Percentiles rank a stretch among this genome's conserved stretches.
phyloP scores from a whole-genome alignment of 768 basidiomycete species.

The Suillus ampliporus region DNA sequence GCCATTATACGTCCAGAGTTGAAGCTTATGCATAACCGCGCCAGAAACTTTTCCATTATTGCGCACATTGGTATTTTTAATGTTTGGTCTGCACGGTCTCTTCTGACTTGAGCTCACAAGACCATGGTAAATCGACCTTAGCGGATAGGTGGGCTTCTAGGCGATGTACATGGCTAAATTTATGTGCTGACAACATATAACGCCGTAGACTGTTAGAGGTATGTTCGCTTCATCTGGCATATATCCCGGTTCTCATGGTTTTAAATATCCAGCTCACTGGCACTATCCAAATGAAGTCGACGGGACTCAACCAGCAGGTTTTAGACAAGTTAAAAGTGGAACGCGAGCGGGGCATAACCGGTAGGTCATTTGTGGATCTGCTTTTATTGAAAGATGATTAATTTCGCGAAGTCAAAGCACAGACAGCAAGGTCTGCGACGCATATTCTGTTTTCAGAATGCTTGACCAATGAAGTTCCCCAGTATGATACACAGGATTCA shows the following conservation, averaged over 20 bases:
- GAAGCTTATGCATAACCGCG: background rate
- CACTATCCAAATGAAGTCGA: constrained; percentile 72
- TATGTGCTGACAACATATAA: constrained; percentile 11
- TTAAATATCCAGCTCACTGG: constrained; percentile 71
- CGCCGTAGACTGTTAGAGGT: constrained; percentile 75
- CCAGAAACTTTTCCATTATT: constrained; percentile 93
- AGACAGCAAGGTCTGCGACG: constrained; percentile 76
- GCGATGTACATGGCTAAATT: background rate
- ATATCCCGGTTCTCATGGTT: background rate
- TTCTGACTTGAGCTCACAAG: constrained; percentile 41
- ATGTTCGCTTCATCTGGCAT: constrained; percentile 12
- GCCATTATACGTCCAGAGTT: background rate
- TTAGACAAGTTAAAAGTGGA: constrained; percentile 97
- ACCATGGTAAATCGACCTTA: constrained; percentile 95
- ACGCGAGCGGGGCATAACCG: constrained; percentile 94
- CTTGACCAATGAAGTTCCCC: constrained; percentile 19
- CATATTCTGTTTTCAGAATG: background rate
- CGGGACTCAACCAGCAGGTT: constrained; percentile 81
- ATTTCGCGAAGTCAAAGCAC: constrained; percentile 79
- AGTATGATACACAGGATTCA: constrained; percentile 80
- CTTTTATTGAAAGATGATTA: constrained; percentile 9
- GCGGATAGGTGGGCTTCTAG: constrained; percentile 71
- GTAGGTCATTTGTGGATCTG: constrained; percentile 42
- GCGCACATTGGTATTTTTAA: constrained; percentile 81
- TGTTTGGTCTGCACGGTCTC: background rate